These are phyloP conservation scores for Globisporangium cylindrosporum DNA, from an alignment of 352 stramenopile genomes.

Conservation along the genomic window DNA sequence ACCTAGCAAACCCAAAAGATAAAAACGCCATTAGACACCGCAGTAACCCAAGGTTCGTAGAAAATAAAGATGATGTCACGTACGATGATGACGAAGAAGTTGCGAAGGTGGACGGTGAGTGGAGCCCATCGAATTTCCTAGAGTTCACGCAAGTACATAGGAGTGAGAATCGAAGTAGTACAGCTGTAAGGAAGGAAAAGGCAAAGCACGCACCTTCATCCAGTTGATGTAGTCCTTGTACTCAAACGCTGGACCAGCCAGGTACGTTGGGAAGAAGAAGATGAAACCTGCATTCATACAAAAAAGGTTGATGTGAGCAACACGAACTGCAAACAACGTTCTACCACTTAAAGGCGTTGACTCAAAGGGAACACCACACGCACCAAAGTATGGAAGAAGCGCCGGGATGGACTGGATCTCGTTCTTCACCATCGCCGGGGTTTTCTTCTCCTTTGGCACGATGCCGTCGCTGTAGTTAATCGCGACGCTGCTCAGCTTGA, in stretches of 20 bases:
- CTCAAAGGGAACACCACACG: not conserved
- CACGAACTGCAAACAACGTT: not conserved
- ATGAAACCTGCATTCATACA: constrained; percentile 50
- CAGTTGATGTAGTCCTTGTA: constrained; percentile 84
- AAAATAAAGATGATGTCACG: constrained; percentile 8
- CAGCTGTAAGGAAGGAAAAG: not conserved
- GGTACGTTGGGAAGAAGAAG: constrained; percentile 88
- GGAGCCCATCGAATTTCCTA: constrained; percentile 63
- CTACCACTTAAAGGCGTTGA: not conserved
- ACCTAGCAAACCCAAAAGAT: constrained; percentile 27
- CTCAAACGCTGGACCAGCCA: constrained; percentile 79
- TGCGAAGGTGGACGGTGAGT: constrained; percentile 61
- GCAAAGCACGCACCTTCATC: constrained; percentile 48
- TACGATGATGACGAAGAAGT: constrained; percentile 75
- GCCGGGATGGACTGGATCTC: constrained; percentile 56
- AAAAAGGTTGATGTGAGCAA: not conserved
- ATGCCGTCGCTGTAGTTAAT: constrained; percentile 82
- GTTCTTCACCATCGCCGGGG: constrained; percentile 68
- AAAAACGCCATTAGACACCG: not conserved
- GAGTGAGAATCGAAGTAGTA: not conserved
- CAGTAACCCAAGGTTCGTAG: not conserved
- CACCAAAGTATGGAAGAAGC: constrained; percentile 75
- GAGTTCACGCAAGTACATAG: not conserved
- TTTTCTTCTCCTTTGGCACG: constrained; percentile 75
- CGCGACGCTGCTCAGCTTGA: constrained; percentile 77